Conservation (phyloP, 225 moss, liverwort and hornwort species). For the Asterella californica region DNA sequence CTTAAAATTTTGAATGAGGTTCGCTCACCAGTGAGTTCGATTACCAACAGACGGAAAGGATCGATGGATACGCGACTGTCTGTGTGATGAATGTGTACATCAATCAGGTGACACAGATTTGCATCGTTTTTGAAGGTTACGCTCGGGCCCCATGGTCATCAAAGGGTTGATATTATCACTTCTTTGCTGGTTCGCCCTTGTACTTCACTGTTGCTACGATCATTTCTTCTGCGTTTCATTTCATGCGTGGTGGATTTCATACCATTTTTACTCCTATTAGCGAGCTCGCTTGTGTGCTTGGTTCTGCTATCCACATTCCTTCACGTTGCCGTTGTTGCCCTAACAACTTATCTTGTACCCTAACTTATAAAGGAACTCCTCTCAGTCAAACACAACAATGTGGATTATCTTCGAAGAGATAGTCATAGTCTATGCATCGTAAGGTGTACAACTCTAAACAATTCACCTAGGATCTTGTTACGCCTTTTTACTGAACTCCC, state of each 20-base stretch:
- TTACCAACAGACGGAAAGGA: background rate
- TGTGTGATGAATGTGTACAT: background rate
- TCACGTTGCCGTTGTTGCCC: background rate
- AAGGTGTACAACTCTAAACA: background rate
- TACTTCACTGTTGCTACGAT: background rate
- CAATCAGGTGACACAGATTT: constrained; percentile 12
- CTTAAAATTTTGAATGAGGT: background rate
- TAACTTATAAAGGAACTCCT: background rate
- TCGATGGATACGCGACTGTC: background rate
- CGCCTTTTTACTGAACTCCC: no score
- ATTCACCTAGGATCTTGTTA: background rate
- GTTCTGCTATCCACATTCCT: background rate
- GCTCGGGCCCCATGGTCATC: background rate
- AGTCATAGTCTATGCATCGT: background rate
- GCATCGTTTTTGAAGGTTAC: constrained; percentile 11
- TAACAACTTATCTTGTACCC: background rate
- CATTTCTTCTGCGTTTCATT: background rate
- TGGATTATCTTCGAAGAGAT: background rate
- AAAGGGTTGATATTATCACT: constrained; percentile 8
- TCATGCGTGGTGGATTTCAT: background rate
- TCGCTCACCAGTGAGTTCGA: background rate
- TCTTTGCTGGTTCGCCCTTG: constrained; percentile 10
- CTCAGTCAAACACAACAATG: background rate
- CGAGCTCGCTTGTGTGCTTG: background rate
- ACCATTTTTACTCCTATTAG: background rate